phyloP scores from a whole-genome alignment of 2,329 filamentous ascomycete genomes.

The Diaporthe citriasiana region DNA sequence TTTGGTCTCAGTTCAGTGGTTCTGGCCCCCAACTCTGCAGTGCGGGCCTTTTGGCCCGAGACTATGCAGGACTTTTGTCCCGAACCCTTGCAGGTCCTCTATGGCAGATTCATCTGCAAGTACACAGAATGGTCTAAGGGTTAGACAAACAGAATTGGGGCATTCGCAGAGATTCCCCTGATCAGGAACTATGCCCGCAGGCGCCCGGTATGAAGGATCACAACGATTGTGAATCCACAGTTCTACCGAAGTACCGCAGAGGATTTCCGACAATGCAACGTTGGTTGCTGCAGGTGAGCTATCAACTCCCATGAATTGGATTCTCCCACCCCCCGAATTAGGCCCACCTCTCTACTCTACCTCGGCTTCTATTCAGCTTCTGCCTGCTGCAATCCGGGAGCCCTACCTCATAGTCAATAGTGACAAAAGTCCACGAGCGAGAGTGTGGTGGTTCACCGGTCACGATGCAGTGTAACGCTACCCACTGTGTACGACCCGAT shows the following conservation, averaged over 20 bases:
- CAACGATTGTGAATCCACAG: neutral
- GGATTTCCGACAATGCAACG: neutral
- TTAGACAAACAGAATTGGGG: neutral
- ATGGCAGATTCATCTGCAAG: neutral
- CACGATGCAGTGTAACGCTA: neutral
- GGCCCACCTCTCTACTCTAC: neutral
- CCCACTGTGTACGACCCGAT: neutral
- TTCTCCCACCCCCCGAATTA: neutral
- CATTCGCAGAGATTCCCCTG: neutral
- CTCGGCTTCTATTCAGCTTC: constrained; percentile 1
- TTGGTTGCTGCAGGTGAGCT: constrained; percentile 8
- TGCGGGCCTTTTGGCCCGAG: neutral
- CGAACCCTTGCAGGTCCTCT: neutral
- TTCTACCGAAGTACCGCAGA: neutral
- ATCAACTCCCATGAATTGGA: neutral
- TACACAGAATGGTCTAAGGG: neutral
- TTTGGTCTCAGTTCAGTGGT: neutral
- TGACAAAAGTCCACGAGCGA: neutral
- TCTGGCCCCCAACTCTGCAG: neutral
- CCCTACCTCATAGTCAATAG: neutral
- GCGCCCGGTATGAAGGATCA: neutral
- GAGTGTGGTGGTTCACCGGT: neutral
- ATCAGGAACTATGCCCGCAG: neutral
- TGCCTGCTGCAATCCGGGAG: neutral
- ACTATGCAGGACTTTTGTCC: neutral